phyloP scores from a whole-genome alignment of 2,329 filamentous ascomycete genomes.

The Fusarium ramigenum region DNA sequence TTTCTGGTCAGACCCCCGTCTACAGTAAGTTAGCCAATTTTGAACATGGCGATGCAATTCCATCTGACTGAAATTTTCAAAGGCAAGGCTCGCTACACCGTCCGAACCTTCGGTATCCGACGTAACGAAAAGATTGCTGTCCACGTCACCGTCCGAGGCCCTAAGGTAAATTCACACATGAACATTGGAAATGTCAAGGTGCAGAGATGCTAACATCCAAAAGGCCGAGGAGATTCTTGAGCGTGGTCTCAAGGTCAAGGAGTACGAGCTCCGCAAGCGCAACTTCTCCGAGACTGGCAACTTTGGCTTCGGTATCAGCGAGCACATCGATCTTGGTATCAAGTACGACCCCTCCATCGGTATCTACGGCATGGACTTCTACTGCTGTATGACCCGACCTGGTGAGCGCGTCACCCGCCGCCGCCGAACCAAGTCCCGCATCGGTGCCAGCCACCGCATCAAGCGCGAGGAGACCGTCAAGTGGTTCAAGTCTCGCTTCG shows the following conservation, averaged over 20 bases:
- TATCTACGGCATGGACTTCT: constrained; percentile 99
- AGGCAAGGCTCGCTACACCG: constrained; percentile 99
- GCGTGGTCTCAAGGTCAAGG: constrained; percentile 99
- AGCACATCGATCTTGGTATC: constrained; percentile 99
- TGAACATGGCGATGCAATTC: constrained; percentile 18
- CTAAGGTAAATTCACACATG: constrained; percentile 63
- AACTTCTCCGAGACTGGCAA: constrained; percentile 99
- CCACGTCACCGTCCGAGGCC: constrained; percentile 98
- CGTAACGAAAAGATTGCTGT: constrained; percentile 99
- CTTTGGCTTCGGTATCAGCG: constrained; percentile 99
- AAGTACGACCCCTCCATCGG: constrained; percentile 99
- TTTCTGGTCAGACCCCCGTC: constrained; percentile 99
- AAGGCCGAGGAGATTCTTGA: constrained; percentile 99
- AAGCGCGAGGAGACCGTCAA: constrained; percentile 94
- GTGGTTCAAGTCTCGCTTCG: constrained; percentile 93
- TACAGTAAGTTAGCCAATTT: constrained; percentile 76
- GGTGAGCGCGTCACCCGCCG: constrained; percentile 98
- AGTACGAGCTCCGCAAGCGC: constrained; percentile 98
- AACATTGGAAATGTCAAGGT: not conserved
- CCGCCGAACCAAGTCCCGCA: constrained; percentile 85
- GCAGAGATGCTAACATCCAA: constrained; percentile 37
- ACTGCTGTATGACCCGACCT: constrained; percentile 99
- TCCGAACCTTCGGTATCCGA: constrained; percentile 99
- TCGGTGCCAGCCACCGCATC: constrained; percentile 92
- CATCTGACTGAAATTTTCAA: constrained; percentile 49